phyloP scores from a whole-genome alignment of 306 rosid species.

The Citrullus colocynthis region DNA sequence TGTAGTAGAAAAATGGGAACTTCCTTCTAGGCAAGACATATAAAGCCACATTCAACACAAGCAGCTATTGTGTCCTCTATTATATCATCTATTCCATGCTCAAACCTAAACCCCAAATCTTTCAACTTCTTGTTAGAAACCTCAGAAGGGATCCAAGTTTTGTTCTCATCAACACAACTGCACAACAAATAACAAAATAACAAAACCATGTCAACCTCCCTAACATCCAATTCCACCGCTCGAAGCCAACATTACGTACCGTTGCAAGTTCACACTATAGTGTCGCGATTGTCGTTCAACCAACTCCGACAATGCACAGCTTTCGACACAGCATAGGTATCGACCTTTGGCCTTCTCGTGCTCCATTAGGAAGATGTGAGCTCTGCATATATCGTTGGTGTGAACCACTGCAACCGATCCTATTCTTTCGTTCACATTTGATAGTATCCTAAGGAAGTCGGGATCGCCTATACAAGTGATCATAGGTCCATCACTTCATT shows the following conservation, averaged over 20 bases:
- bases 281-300: slow-evolving; percentile 26
- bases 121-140: slow-evolving; percentile 57
- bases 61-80: slow-evolving; percentile 31
- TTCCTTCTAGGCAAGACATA: slow-evolving; percentile 7
- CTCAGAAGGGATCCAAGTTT: slow-evolving; percentile 23
- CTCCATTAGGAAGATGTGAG: slow-evolving; percentile 75
- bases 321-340: slow-evolving; percentile 48
- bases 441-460: slow-evolving; percentile 31
- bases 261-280: slow-evolving; percentile 18
- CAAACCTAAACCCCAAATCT: slow-evolving; percentile 57
- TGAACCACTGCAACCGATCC: slow-evolving; percentile 66
- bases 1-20: not conserved
- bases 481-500: not conserved
- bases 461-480: slow-evolving; percentile 32
- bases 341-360: slow-evolving; percentile 45
- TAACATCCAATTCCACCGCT: not conserved
- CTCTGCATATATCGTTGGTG: slow-evolving; percentile 65
- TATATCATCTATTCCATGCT: slow-evolving; percentile 50
- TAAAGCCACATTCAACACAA: slow-evolving; percentile 35
- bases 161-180: slow-evolving; percentile 24
- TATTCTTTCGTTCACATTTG: slow-evolving; percentile 63
- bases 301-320: slow-evolving; percentile 30
- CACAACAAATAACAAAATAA: slow-evolving; percentile 8
- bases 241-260: slow-evolving; percentile 8
- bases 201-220: not conserved